Base-by-base conservation (phyloP, 768 basidiomycete genomes). In the Collybia nuda region DNA sequence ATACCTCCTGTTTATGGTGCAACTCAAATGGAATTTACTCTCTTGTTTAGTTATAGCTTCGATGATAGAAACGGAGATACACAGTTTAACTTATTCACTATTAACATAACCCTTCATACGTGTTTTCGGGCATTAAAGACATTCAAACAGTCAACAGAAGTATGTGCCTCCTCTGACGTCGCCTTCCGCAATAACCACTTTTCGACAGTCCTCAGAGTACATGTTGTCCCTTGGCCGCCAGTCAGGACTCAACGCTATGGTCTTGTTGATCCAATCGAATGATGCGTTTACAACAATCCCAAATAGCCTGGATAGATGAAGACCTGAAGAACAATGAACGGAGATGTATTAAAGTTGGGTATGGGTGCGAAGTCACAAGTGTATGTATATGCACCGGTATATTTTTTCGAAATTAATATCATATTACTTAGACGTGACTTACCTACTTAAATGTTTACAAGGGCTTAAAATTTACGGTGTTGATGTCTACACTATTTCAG, bases 231-330 rank as follows among this genome's bases (percentile, higher is more conserved):
- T 6, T 89, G 88, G 88, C 86, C 85, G 23, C 85, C 86, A 1
- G 86, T 86, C 11, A 11, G 28, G 11, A n/a, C n/a, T n/a, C n/a
- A n/a, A n/a, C n/a, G 18, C 28, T 36, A 44, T 6, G 24, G 35
- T 18, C 5, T 7, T 32, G 5, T 19, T 23, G 35, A 6, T n/a
- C 6, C 9, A 22, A 9, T 6, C 5, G n/a, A n/a, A 23, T 26
- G 42, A 28, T 5, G 5, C 24, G 37, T 15, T 51, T 21, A 45
- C 52, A 29, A 5, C 18, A 29, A 4, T n/a, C 32, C 23, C 44
- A 71, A 54, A 40, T 53, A 87, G 85, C 88, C 88, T 6, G 84
- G 70, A 4, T 90, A 88, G 87, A 87, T 88, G 85, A 89, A 90
- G 66, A 70, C 67, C 44, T 79, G 75, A 51, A 74, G 75, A 5